A percentile compares a stretch with the other conserved stretches of the same genome.
phyloP scores from a whole-genome alignment of 1,284 basidiomycete genomes.

The Mycena citricolor region DNA sequence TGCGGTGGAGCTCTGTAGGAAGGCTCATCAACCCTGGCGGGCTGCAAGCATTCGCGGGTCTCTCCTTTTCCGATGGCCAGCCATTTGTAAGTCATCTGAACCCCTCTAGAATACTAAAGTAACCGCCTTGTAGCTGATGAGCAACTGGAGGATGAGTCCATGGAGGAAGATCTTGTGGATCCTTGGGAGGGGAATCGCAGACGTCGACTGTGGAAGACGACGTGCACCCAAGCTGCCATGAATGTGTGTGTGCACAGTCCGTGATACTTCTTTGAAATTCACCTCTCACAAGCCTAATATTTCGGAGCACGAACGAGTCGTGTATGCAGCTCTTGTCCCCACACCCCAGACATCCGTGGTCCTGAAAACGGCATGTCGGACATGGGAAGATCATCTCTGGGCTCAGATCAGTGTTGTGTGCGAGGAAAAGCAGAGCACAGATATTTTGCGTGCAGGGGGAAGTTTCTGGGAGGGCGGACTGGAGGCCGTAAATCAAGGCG shows the following conservation, averaged over 20 bases:
- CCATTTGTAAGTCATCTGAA: conserved; percentile 54
- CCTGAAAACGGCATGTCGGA: conserved; percentile 77
- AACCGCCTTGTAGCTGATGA: conserved; percentile 44
- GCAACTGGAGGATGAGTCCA: conserved; percentile 47
- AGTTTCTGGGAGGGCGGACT: conserved; percentile 65
- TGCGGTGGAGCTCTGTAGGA: conserved; percentile 81
- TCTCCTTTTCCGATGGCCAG: conserved; percentile 70
- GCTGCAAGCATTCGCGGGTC: conserved; percentile 85
- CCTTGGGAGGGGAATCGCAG: conserved; percentile 72
- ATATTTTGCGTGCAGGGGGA: conserved; percentile 54
- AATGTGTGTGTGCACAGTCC: conserved; percentile 53
- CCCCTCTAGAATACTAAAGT: too few relatives aligned
- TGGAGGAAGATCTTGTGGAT: conserved; percentile 52
- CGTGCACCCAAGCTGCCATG: conserved; percentile 76
- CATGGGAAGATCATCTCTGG: conserved; percentile 97
- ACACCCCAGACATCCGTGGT: conserved; percentile 72
- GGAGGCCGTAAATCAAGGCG: conserved; percentile 40
- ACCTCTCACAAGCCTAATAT: conserved; percentile 55
- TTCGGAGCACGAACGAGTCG: conserved; percentile 73
- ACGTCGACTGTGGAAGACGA: conserved; percentile 81
- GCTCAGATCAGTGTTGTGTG: conserved; percentile 84
- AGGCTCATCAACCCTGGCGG: conserved; percentile 89
- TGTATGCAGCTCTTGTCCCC: conserved; percentile 89
- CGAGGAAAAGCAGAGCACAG: conserved; percentile 74
- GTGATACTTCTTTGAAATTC: neutral